Evolutionary conservation across 441 rosid genomes (phyloP).

Genomic region (Bruguiera hainesii): DNA sequence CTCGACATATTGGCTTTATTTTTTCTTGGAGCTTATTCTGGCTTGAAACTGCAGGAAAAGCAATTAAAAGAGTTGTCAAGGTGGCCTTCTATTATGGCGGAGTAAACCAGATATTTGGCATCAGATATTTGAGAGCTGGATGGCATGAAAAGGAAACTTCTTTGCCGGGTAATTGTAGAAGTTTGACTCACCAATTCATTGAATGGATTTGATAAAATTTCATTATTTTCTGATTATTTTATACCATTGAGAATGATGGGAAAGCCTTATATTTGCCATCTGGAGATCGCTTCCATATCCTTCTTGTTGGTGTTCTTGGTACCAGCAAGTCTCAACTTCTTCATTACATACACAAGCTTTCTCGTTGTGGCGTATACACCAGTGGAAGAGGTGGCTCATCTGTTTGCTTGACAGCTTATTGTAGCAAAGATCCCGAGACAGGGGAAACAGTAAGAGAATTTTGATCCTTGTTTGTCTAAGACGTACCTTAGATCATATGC

Average conservation of each 20-base stretch:
- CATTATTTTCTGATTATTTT: neutral
- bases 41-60: no score
- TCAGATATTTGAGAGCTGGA: no score
- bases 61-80: no score
- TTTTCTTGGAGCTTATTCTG: neutral
- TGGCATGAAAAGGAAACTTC: constrained; percentile 43
- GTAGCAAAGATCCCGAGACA: constrained; percentile 88
- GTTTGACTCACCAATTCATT: neutral
- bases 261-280: constrained; percentile 73
- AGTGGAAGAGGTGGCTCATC: constrained; percentile 97
- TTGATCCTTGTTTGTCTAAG: no score
- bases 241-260: constrained; percentile 34
- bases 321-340: constrained; percentile 96
- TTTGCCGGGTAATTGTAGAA: constrained; percentile 63
- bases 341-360: constrained; percentile 87
- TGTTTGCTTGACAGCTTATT: constrained; percentile 95
- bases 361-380: constrained; percentile 94
- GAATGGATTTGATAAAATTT: constrained; percentile 2
- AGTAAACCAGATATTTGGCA: no score
- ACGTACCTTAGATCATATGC: no score
- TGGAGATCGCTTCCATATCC: constrained; percentile 87
- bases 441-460: constrained; percentile 68
- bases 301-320: constrained; percentile 98
- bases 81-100: neutral
- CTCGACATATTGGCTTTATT: neutral